Evolutionary conservation across 768 basidiomycete species (phyloP).

Genomic region (Phanerodontia chrysosporium): DNA sequence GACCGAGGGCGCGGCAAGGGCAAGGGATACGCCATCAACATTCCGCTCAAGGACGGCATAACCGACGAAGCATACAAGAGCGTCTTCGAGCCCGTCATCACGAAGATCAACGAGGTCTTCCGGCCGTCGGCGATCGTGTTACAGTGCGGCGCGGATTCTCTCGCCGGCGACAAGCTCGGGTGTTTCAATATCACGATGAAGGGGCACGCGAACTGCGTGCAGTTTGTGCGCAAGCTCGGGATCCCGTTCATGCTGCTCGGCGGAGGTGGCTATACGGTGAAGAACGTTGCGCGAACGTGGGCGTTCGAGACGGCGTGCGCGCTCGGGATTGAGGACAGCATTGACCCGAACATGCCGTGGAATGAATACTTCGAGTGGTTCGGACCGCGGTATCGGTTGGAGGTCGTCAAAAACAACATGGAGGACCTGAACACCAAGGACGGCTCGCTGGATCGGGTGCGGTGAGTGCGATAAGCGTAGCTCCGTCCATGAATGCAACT

Average conservation of each 20-base stretch:
- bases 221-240: slow-evolving; percentile 77
- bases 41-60: slow-evolving; percentile 92
- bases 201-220: slow-evolving; percentile 89
- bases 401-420: slow-evolving; percentile 91
- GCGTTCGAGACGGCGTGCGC: slow-evolving; percentile 96
- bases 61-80: slow-evolving; percentile 83
- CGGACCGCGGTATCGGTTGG: slow-evolving; percentile 89
- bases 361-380: slow-evolving; percentile 97
- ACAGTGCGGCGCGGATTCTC: slow-evolving; percentile 95
- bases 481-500: neutral
- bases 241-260: slow-evolving; percentile 89
- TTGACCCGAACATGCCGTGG: slow-evolving; percentile 78
- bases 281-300: slow-evolving; percentile 94
- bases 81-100: slow-evolving; percentile 90
- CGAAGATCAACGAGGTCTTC: slow-evolving; percentile 82
- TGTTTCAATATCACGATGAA: slow-evolving; percentile 96
- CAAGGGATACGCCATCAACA: slow-evolving; percentile 86
- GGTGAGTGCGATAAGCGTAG: slow-evolving; percentile 41
- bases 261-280: slow-evolving; percentile 95
- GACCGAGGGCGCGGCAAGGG: slow-evolving; percentile 83
- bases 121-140: slow-evolving; percentile 84
- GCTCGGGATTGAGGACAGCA: slow-evolving; percentile 76
- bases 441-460: slow-evolving; percentile 73
- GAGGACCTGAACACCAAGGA: slow-evolving; percentile 87
- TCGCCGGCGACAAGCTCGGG: slow-evolving; percentile 92